A percentile compares a stretch with the other conserved stretches of the same genome.
phyloP scores from a whole-genome alignment of 768 basidiomycete genomes.

The Grammothele lineata region DNA sequence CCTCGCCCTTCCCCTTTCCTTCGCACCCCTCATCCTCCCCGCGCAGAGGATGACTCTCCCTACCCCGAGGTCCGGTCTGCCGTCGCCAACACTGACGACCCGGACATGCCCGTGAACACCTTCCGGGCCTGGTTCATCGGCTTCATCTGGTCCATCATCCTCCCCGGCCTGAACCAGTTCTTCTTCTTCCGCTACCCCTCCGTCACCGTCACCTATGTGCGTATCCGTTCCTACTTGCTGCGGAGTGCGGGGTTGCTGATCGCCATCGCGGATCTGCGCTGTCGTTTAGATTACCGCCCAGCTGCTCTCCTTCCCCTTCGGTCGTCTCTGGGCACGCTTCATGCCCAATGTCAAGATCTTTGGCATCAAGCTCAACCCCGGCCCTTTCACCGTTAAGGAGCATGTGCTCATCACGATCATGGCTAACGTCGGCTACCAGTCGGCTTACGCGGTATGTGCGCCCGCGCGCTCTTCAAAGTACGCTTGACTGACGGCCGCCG shows the following conservation, averaged over 20 bases:
- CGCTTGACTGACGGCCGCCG: background rate
- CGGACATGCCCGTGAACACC: constrained; percentile 33
- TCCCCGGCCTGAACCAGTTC: constrained; percentile 76
- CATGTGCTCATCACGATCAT: constrained; percentile 50
- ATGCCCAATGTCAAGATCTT: constrained; percentile 51
- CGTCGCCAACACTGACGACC: constrained; percentile 46
- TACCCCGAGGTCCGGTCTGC: constrained; percentile 52
- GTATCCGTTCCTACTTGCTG: constrained; percentile 5
- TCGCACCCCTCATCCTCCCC: background rate
- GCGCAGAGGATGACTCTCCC: constrained; percentile 43
- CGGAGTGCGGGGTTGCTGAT: no score
- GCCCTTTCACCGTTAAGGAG: constrained; percentile 74
- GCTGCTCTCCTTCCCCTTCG: constrained; percentile 63
- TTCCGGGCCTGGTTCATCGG: constrained; percentile 37
- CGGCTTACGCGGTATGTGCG: constrained; percentile 29
- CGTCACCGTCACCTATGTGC: constrained; percentile 25
- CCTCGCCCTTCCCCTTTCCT: background rate
- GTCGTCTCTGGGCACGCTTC: constrained; percentile 52
- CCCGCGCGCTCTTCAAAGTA: background rate
- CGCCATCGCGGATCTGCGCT: background rate
- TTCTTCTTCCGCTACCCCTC: constrained; percentile 69
- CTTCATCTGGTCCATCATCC: constrained; percentile 47
- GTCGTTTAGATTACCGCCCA: constrained; percentile 52
- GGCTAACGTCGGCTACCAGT: constrained; percentile 32
- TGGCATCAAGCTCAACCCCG: constrained; percentile 54